A percentile compares a stretch with the other conserved stretches of the same genome.
These are phyloP conservation scores for Chalara sp. DNA, from an alignment of 2,329 filamentous ascomycete species.

Conservation along the genomic window DNA sequence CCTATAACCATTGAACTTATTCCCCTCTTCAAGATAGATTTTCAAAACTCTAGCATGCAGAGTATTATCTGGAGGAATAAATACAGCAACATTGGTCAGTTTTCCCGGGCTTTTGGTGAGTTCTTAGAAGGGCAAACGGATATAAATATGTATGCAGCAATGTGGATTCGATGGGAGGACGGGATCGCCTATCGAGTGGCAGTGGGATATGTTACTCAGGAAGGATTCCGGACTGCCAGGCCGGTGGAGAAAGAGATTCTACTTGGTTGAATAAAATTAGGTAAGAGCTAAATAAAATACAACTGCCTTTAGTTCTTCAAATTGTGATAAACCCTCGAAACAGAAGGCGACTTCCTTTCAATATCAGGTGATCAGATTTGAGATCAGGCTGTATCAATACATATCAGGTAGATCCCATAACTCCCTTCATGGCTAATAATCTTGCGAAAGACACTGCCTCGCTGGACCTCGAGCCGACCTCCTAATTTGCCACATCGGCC, in stretches of 20 bases:
- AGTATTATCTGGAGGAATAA: background rate
- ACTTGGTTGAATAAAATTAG: background rate
- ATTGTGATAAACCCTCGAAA: too few species aligned
- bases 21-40: background rate
- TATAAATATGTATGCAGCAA: background rate
- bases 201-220: background rate
- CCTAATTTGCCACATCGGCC: too few species aligned
- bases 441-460: too few species aligned
- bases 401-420: too few species aligned
- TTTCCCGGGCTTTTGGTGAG: background rate
- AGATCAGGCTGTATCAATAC: too few species aligned
- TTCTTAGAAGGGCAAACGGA: background rate
- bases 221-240: background rate
- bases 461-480: too few species aligned
- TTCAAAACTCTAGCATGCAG: background rate
- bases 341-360: too few species aligned
- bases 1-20: too few species aligned
- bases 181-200: background rate
- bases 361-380: too few species aligned
- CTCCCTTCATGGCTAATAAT: too few species aligned
- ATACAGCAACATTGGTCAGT: background rate
- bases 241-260: background rate
- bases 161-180: background rate
- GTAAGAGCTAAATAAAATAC: too few species aligned
- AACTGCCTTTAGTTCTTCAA: too few species aligned